phyloP scores from a whole-genome alignment of 768 basidiomycete genomes.

The Boletus subcaerulescens region DNA sequence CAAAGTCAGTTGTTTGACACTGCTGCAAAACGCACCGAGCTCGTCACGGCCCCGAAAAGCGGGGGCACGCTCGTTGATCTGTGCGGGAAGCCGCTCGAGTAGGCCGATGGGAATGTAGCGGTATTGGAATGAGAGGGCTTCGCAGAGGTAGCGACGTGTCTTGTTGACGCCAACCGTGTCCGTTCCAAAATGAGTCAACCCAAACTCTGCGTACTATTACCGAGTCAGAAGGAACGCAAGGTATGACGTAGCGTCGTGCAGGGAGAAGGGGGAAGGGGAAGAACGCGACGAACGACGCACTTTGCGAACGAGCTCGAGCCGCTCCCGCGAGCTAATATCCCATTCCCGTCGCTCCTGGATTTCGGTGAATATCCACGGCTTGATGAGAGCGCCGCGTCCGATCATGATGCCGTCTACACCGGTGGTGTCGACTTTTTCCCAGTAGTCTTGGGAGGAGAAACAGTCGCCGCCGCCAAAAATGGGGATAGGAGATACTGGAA shows the following conservation, averaged over 20 bases:
- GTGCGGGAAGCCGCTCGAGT: constrained; percentile 74
- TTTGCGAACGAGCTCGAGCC: constrained; percentile 74
- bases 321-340: constrained; percentile 86
- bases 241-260: no score
- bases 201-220: constrained; percentile 80
- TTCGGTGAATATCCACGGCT: constrained; percentile 96
- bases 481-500: constrained; percentile 74
- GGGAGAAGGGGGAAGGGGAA: not conserved
- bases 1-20: no score
- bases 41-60: constrained; percentile 86
- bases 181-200: constrained; percentile 81
- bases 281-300: constrained; percentile 36
- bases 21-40: constrained; percentile 53
- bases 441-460: constrained; percentile 84
- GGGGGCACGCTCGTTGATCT: constrained; percentile 89
- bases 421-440: constrained; percentile 67
- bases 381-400: constrained; percentile 91
- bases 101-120: constrained; percentile 95
- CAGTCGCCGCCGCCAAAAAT: constrained; percentile 97
- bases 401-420: constrained; percentile 97
- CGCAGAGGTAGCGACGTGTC: constrained; percentile 90
- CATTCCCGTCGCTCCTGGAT: constrained; percentile 90
- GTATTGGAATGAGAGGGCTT: constrained; percentile 93
- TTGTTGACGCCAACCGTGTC: constrained; percentile 90
- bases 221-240: not conserved